Percentiles rank a stretch among this genome's conserved stretches.
phyloP scores from a whole-genome alignment of 768 basidiomycete genomes.

The Collybiopsis confluens region DNA sequence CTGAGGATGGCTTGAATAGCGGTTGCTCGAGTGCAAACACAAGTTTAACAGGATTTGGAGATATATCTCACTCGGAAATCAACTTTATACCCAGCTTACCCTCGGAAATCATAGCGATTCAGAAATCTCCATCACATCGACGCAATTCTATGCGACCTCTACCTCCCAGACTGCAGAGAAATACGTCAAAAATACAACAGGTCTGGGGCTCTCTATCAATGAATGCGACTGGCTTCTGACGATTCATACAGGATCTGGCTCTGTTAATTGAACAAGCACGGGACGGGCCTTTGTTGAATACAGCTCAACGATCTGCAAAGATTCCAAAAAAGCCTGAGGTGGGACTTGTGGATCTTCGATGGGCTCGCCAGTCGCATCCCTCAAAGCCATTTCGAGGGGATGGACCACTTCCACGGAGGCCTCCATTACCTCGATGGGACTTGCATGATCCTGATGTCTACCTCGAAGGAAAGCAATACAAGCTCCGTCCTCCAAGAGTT shows the following conservation, averaged over 20 bases:
- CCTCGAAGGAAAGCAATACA: constrained; percentile 4
- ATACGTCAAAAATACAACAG: background rate
- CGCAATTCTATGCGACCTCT: background rate
- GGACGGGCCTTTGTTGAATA: no score
- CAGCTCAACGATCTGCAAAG: no score
- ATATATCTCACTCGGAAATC: constrained; percentile 5
- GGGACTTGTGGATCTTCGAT: no score
- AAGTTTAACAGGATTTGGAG: background rate
- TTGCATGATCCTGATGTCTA: constrained; percentile 3
- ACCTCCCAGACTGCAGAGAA: background rate
- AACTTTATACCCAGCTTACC: background rate
- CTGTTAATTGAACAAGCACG: no score
- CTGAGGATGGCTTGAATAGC: no score
- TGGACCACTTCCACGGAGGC: background rate
- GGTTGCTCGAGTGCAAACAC: no score
- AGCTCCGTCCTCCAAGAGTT: background rate
- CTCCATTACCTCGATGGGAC: constrained; percentile 3
- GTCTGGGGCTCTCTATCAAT: no score
- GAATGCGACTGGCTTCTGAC: no score
- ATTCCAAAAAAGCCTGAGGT: background rate
- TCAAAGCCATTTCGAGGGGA: background rate
- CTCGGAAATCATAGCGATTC: background rate
- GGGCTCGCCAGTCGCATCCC: background rate
- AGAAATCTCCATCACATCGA: background rate
- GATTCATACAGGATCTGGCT: no score